Base-by-base conservation (phyloP, 1,284 basidiomycete genomes). In the Phenoliferia sp. region DNA sequence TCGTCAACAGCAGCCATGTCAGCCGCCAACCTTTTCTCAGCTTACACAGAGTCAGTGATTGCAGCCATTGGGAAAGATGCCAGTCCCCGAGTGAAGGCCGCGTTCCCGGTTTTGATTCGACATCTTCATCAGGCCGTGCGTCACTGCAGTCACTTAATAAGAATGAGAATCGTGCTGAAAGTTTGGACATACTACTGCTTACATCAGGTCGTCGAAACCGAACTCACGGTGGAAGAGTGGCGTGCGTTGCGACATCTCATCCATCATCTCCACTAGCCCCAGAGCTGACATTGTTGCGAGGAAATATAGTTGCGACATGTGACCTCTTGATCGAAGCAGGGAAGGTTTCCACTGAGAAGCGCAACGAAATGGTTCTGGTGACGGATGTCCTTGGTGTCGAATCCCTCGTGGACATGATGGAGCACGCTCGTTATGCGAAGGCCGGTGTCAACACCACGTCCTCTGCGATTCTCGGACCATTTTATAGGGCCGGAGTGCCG, bases 281-380 rank as follows among this genome's bases (percentile, higher is more conserved):
- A 7, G 22, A 6, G 12, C 50, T 52, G n/a, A 54, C 52, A 26
- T 15, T 28, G 10, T 31, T 31, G 7, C 54, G 39, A 12, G 26
- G 22, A 7, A 5, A 32, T 56, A 16, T 55, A 64, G 71, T 79
- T 17, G 75, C 70, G 0, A 75, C 76, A 2, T 80, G 80, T 73
- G 75, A 79, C 62, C 71, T 80, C 10, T 66, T 80, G 12, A 77
- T 78, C 44, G 76, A 75, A 35, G 78, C 78, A 1, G 80, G 79
- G 29, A 70, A 80, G 70, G 76, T 79, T 48, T 77, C 77, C 19
- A 71, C 72, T 26, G 78, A 79, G 1, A 76, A 76, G 67, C 75
- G 80, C 15, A 79, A 80, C 73, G 80, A 81, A 69, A 75, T 80
- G 61, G 77, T 81, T 58, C 77, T 81, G 55, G 75, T 80, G 48